These are phyloP conservation scores for Gynostemma pentaphyllum DNA, from an alignment of 306 rosid genomes.

Conservation along the genomic window DNA sequence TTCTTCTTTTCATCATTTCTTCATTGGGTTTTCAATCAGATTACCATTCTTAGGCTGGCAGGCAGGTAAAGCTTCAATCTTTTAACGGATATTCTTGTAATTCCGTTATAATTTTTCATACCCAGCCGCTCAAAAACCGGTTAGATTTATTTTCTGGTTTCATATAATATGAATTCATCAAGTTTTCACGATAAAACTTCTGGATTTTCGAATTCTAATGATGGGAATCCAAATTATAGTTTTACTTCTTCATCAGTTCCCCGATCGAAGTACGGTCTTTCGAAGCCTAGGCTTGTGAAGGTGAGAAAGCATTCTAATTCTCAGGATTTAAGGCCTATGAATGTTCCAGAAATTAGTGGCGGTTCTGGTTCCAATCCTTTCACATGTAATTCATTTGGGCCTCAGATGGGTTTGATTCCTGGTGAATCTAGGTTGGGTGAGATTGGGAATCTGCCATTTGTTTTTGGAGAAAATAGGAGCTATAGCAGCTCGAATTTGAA, in stretches of 20 bases:
- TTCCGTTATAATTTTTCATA: not conserved
- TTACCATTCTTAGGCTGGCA: not conserved
- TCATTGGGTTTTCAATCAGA: conserved; percentile 6
- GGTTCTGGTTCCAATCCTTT: conserved; percentile 33
- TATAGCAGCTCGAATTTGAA: conserved; percentile 11
- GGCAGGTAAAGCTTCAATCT: too few species aligned
- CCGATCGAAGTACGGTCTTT: conserved; percentile 32
- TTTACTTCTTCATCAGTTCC: conserved; percentile 31
- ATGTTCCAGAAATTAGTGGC: conserved; percentile 13
- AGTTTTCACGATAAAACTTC: conserved; percentile 28
- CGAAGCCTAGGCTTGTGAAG: conserved; percentile 58
- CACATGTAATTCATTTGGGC: conserved; percentile 15
- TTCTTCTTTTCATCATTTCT: not conserved
- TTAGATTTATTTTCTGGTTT: conserved; percentile 3
- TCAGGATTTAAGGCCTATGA: conserved; percentile 24
- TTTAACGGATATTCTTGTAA: not conserved
- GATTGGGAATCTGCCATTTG: conserved; percentile 22
- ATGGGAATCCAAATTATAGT: conserved; percentile 18
- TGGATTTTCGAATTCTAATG: conserved; percentile 28
- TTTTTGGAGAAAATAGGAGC: conserved; percentile 21
- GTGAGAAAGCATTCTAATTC: conserved; percentile 40
- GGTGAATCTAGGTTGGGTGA: conserved; percentile 15
- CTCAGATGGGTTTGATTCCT: conserved; percentile 14
- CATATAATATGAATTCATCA: conserved; percentile 37
- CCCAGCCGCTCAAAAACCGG: not conserved